Conservation (phyloP, 768 basidiomycete genomes). For the Terana coerulea region DNA sequence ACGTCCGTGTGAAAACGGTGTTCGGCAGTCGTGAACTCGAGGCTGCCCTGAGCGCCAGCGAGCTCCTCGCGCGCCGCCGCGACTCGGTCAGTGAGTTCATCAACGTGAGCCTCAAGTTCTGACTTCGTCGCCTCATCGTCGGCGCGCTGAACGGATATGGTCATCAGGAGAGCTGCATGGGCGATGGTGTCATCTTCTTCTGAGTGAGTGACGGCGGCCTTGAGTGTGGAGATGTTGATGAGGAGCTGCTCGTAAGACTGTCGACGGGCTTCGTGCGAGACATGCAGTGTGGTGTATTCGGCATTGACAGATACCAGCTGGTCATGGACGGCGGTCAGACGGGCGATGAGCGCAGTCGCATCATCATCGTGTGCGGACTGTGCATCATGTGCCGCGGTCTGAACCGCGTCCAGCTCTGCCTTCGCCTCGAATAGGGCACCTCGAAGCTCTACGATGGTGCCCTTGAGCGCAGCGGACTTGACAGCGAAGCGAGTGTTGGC, state of each 20-base stretch:
- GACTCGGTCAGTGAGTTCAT: neutral
- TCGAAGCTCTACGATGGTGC: neutral
- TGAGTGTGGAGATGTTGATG: neutral
- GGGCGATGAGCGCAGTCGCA: neutral
- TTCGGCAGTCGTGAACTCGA: neutral
- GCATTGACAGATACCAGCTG: neutral
- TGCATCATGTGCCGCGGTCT: neutral
- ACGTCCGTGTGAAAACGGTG: neutral
- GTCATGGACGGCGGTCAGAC: neutral
- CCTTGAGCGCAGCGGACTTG: neutral
- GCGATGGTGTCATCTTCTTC: neutral
- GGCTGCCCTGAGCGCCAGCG: neutral
- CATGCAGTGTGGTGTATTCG: neutral
- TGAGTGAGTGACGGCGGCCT: neutral
- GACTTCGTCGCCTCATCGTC: neutral
- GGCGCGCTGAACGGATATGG: neutral
- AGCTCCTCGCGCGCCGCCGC: neutral
- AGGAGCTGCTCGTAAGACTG: neutral
- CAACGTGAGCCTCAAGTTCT: neutral
- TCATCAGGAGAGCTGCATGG: neutral
- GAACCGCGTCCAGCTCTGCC: neutral
- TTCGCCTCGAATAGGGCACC: neutral
- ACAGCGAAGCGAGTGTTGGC: too few species aligned
- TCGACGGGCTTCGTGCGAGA: neutral
- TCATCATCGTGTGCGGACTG: neutral